Percentiles rank a stretch among this genome's conserved stretches.
Evolutionary conservation across 352 stramenopile genomes (phyloP).

Genomic region (Lagenidium sp.): DNA sequence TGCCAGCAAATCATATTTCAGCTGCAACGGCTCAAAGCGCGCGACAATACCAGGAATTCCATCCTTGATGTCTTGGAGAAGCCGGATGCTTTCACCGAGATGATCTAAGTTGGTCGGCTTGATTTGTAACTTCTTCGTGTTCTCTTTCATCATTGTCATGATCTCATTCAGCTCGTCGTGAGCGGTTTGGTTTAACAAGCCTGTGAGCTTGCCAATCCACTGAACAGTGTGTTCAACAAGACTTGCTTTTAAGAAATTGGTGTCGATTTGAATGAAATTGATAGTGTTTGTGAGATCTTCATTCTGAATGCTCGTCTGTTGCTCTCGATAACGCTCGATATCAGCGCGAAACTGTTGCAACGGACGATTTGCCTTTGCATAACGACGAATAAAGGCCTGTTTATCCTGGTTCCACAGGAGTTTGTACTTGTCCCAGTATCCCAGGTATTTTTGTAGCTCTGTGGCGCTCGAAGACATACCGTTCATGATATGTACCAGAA

Average conservation of each 20-base stretch:
- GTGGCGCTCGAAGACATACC: constrained; percentile 91
- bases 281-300: constrained; percentile 91
- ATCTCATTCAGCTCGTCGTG: constrained; percentile 81
- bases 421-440: constrained; percentile 94
- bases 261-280: constrained; percentile 95
- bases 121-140: constrained; percentile 72
- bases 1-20: constrained; percentile 80
- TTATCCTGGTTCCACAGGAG: constrained; percentile 93
- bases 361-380: constrained; percentile 91
- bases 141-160: constrained; percentile 85
- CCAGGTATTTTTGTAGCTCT: constrained; percentile 92
- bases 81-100: constrained; percentile 86
- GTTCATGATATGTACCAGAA: constrained; percentile 95
- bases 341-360: constrained; percentile 90
- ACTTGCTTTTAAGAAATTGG: constrained; percentile 86
- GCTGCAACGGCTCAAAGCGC: constrained; percentile 77
- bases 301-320: constrained; percentile 88
- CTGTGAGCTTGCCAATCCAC: constrained; percentile 90
- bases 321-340: constrained; percentile 87
- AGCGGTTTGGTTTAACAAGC: constrained; percentile 88
- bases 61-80: constrained; percentile 86
- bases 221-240: constrained; percentile 90
- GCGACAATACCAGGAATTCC: constrained; percentile 50
- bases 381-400: constrained; percentile 93
- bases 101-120: constrained; percentile 88